Conservation (phyloP, 441 rosid species). For the Erysimum cheiri region DNA sequence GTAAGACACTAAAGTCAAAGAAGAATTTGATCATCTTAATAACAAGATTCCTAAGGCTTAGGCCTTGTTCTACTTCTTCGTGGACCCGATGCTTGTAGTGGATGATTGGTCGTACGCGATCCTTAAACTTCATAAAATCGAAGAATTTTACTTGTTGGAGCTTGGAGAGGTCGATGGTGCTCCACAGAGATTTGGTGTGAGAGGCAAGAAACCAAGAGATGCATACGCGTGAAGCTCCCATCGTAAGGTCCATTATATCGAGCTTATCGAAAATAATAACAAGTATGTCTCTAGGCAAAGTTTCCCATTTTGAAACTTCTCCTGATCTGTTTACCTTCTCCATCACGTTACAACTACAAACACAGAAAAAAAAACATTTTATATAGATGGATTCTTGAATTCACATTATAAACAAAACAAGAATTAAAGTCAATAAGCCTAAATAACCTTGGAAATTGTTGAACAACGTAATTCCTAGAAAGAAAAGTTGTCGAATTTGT, state of each 20-base stretch:
- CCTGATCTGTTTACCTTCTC: constrained; percentile 11
- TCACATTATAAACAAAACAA: too few species aligned
- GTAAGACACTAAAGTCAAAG: not conserved
- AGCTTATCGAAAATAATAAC: constrained; percentile 14
- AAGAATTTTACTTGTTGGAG: not conserved
- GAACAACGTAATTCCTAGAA: not conserved
- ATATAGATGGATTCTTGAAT: not conserved
- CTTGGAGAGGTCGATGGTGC: constrained; percentile 5
- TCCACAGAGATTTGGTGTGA: constrained; percentile 29
- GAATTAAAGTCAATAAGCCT: too few species aligned
- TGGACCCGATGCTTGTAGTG: not conserved
- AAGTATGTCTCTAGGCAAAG: constrained; percentile 16
- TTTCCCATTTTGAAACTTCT: constrained; percentile 7
- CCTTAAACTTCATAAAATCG: not conserved
- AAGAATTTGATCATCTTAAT: not conserved
- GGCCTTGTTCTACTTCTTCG: constrained; percentile 3
- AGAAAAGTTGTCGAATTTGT: not conserved
- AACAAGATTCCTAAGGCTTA: not conserved
- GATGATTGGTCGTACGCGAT: not conserved
- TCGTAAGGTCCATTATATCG: constrained; percentile 3
- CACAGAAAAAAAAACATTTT: not conserved
- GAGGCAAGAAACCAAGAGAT: constrained; percentile 30
- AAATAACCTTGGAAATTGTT: not conserved
- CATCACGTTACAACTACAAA: constrained; percentile 19
- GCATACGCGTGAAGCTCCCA: constrained; percentile 27